Conservation (phyloP, 2,329 filamentous ascomycete genomes). For the Emergomyces pasteurianus region DNA sequence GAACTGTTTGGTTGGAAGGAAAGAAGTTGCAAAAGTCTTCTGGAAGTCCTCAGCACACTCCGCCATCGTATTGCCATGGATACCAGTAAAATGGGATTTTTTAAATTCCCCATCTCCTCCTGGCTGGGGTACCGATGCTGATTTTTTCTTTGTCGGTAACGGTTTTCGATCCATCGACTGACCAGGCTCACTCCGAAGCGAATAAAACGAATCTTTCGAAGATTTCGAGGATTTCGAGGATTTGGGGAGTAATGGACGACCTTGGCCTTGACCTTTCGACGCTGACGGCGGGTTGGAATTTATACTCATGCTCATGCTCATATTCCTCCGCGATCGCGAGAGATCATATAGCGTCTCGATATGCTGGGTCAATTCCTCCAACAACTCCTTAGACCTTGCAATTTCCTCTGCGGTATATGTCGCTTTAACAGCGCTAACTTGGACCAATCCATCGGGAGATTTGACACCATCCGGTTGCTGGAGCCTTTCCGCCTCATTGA, state of each 20-base stretch:
- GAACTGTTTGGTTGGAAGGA: slow-evolving; percentile 20
- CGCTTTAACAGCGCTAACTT: slow-evolving; percentile 29
- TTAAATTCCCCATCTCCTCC: not conserved
- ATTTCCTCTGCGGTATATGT: slow-evolving; percentile 41
- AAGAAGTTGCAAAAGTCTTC: slow-evolving; percentile 14
- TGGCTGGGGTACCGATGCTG: not conserved
- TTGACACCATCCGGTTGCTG: slow-evolving; percentile 32
- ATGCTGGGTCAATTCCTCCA: slow-evolving; percentile 48
- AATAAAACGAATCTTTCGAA: slow-evolving; percentile 15
- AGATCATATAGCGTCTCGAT: slow-evolving; percentile 55
- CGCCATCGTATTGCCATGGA: not conserved
- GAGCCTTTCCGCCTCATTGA: slow-evolving; percentile 50
- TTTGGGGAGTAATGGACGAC: slow-evolving; percentile 18
- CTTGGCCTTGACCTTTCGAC: slow-evolving; percentile 10
- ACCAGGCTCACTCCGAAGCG: slow-evolving; percentile 2
- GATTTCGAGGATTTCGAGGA: slow-evolving; percentile 19
- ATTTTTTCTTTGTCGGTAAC: slow-evolving; percentile 1
- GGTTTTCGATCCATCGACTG: not conserved
- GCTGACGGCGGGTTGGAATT: slow-evolving; percentile 13
- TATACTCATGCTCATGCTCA: slow-evolving; percentile 28
- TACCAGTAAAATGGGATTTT: not conserved
- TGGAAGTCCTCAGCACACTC: slow-evolving; percentile 8
- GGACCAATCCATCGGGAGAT: slow-evolving; percentile 27
- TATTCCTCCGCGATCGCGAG: slow-evolving; percentile 43
- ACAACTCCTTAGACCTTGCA: slow-evolving; percentile 44